Percentiles rank a stretch among this genome's conserved stretches.
Evolutionary conservation across 2,329 filamentous ascomycete genomes (phyloP).

Genomic region (Spiromastix sp.): DNA sequence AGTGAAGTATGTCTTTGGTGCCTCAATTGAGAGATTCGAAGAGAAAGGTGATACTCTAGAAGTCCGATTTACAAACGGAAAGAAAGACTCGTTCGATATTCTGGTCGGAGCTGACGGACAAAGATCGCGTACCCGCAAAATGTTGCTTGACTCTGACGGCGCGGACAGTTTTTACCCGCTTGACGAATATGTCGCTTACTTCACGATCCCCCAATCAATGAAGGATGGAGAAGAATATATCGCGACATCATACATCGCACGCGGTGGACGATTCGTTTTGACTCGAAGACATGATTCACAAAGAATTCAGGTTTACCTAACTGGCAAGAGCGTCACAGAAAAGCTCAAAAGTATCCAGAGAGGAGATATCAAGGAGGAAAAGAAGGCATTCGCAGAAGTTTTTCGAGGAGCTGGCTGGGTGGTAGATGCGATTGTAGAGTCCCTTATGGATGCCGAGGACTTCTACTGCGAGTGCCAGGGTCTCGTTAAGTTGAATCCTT

Average conservation of each 20-base stretch:
- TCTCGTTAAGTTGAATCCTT: slow-evolving; percentile 35
- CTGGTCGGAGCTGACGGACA: slow-evolving; percentile 22
- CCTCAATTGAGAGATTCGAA: slow-evolving; percentile 17
- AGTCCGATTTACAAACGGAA: slow-evolving; percentile 18
- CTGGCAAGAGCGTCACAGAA: slow-evolving; percentile 14
- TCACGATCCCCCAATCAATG: slow-evolving; percentile 24
- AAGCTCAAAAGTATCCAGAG: neutral
- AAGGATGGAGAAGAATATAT: neutral
- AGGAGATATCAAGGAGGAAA: neutral
- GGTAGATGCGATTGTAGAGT: neutral
- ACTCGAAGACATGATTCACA: slow-evolving; percentile 30
- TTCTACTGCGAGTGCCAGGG: slow-evolving; percentile 23
- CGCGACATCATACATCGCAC: slow-evolving; percentile 9
- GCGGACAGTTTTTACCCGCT: slow-evolving; percentile 15
- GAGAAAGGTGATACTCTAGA: slow-evolving; percentile 12
- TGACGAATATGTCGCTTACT: slow-evolving; percentile 26
- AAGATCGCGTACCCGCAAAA: slow-evolving; percentile 14
- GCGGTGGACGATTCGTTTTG: slow-evolving; percentile 26
- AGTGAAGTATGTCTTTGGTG: slow-evolving; percentile 24
- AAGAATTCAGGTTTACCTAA: slow-evolving; percentile 31
- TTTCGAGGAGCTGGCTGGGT: neutral
- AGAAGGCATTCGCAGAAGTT: neutral
- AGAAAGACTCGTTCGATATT: slow-evolving; percentile 16
- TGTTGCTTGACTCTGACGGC: slow-evolving; percentile 13
- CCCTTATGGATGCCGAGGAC: neutral